Percentiles rank a stretch among this genome's conserved stretches.
These are phyloP conservation scores for Penicillium taxi DNA, from an alignment of 495 filamentous ascomycete genomes.

Conservation along the genomic window DNA sequence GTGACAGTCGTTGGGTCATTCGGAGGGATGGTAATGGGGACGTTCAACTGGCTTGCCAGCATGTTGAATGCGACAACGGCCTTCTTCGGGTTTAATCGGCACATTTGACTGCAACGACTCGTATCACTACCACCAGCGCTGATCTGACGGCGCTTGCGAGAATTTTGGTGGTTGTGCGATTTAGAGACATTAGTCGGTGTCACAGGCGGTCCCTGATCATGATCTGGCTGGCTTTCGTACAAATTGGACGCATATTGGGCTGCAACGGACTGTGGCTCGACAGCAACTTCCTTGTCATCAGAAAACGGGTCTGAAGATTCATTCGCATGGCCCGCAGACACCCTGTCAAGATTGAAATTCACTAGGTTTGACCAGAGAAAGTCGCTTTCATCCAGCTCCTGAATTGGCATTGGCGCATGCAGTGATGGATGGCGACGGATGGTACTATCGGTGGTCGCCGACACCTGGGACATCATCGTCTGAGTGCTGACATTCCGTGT, in stretches of 20 bases:
- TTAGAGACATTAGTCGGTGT: too few relatives aligned
- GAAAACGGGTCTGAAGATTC: conserved; percentile 20
- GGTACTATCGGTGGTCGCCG: conserved; percentile 22
- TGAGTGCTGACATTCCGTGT: conserved; percentile 25
- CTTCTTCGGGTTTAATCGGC: conserved; percentile 13
- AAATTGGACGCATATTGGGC: conserved; percentile 7
- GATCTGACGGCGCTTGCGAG: background rate
- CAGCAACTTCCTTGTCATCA: conserved; percentile 12
- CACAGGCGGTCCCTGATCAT: too few relatives aligned
- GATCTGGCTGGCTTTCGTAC: too few relatives aligned
- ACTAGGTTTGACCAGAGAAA: conserved; percentile 8
- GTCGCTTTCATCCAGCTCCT: conserved; percentile 6
- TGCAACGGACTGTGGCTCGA: background rate
- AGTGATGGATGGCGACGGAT: conserved; percentile 25
- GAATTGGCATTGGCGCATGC: conserved; percentile 15
- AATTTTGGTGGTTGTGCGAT: background rate
- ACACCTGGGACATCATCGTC: conserved; percentile 23
- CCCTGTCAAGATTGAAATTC: conserved; percentile 8
- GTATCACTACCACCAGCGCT: conserved; percentile 8
- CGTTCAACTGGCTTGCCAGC: conserved; percentile 14
- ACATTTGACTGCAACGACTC: conserved; percentile 11
- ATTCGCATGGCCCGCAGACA: conserved; percentile 2
- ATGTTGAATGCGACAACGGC: conserved; percentile 24
- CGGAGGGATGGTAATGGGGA: conserved; percentile 17
- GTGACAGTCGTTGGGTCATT: too few relatives aligned